These are phyloP conservation scores for Fusarium sororula DNA, from an alignment of 2,329 filamentous ascomycete species.

Conservation along the genomic window DNA sequence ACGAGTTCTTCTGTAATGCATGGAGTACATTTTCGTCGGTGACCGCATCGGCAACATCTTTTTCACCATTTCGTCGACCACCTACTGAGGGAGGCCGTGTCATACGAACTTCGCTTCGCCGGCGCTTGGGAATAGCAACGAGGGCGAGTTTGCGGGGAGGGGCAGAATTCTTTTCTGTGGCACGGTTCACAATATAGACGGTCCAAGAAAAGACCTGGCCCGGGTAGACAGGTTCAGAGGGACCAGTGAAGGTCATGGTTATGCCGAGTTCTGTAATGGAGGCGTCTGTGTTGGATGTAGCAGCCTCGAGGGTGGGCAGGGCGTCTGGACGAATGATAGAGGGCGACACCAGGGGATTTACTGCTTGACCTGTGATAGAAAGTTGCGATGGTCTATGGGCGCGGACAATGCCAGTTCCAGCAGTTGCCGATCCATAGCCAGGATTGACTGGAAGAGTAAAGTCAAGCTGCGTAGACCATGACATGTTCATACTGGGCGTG, in stretches of 20 bases:
- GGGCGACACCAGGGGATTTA: constrained; percentile 65
- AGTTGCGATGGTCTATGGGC: constrained; percentile 71
- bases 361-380: constrained; percentile 64
- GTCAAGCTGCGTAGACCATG: constrained; percentile 75
- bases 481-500: constrained; percentile 68
- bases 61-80: constrained; percentile 48
- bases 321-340: constrained; percentile 67
- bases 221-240: constrained; percentile 62
- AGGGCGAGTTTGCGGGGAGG: constrained; percentile 74
- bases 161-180: constrained; percentile 54
- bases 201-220: constrained; percentile 77
- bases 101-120: constrained; percentile 64
- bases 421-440: constrained; percentile 64
- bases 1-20: constrained; percentile 73
- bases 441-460: constrained; percentile 73
- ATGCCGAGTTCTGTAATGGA: constrained; percentile 71
- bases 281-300: constrained; percentile 56
- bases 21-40: constrained; percentile 77
- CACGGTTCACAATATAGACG: constrained; percentile 80
- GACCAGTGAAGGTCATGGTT: constrained; percentile 77
- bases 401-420: constrained; percentile 65
- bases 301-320: constrained; percentile 66
- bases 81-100: constrained; percentile 62
- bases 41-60: constrained; percentile 69
- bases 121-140: constrained; percentile 71